Evolutionary conservation across 345 rosid species (phyloP).

Genomic region (Ailanthus altissimus): DNA sequence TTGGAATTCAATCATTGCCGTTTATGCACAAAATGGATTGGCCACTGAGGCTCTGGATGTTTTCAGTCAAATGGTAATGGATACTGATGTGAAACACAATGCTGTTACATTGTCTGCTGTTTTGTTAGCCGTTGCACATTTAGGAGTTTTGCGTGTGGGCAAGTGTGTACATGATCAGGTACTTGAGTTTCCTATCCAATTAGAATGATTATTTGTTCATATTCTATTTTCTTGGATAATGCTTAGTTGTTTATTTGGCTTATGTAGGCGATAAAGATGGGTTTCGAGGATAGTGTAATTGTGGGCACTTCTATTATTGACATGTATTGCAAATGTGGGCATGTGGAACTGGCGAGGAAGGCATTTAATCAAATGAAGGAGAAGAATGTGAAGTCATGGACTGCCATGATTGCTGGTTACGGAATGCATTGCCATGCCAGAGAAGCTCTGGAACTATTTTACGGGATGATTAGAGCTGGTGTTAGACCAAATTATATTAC

Average conservation of each 20-base stretch:
- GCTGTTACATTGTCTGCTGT: conserved; percentile 72
- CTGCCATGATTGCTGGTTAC: conserved; percentile 82
- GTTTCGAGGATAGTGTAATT: conserved; percentile 58
- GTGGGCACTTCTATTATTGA: conserved; percentile 73
- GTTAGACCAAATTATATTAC: conserved; percentile 80
- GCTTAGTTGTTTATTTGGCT: conserved; percentile 12
- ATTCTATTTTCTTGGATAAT: not conserved
- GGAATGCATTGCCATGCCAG: conserved; percentile 80
- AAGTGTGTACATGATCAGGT: conserved; percentile 84
- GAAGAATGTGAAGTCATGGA: conserved; percentile 87
- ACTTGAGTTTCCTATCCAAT: conserved; percentile 5
- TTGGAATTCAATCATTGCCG: conserved; percentile 77
- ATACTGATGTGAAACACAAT: conserved; percentile 47
- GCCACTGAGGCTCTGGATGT: conserved; percentile 59
- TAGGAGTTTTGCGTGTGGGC: conserved; percentile 63
- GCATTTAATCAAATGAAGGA: conserved; percentile 60
- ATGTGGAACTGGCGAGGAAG: conserved; percentile 64
- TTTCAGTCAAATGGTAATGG: conserved; percentile 46
- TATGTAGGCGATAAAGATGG: conserved; percentile 74
- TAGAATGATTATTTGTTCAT: not conserved
- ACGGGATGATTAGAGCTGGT: conserved; percentile 57
- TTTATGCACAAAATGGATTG: conserved; percentile 72
- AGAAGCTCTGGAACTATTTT: conserved; percentile 73
- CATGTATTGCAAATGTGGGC: conserved; percentile 92
- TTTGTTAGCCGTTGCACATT: conserved; percentile 70